A percentile compares a stretch with the other conserved stretches of the same genome.
phyloP scores from a whole-genome alignment of 495 filamentous ascomycete genomes.

The Letharia columbiana region DNA sequence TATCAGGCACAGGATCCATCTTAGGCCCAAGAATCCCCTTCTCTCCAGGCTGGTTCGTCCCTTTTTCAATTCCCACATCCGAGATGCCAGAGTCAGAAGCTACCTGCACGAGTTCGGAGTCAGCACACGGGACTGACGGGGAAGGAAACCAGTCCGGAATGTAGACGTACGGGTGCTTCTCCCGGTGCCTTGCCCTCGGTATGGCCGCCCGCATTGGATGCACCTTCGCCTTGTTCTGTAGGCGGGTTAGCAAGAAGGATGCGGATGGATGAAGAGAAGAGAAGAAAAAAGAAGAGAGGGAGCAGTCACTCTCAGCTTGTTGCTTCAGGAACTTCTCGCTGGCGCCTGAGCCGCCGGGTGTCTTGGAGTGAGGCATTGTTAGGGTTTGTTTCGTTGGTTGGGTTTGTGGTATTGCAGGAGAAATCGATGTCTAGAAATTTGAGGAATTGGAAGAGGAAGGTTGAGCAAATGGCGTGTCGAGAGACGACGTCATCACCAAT shows the following conservation, averaged over 20 bases:
- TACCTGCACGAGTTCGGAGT: not conserved
- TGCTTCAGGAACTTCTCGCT: constrained; percentile 24
- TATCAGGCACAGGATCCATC: constrained; percentile 18
- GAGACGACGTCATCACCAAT: not conserved
- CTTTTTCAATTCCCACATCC: constrained; percentile 17
- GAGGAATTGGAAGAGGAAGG: too few relatives aligned
- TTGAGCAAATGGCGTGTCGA: not conserved
- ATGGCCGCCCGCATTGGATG: constrained; percentile 21
- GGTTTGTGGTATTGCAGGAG: not conserved
- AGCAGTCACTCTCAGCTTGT: constrained; percentile 32
- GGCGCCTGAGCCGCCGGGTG: constrained; percentile 20
- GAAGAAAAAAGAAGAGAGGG: not conserved
- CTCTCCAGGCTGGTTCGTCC: constrained; percentile 23
- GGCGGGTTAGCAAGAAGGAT: not conserved
- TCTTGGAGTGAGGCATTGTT: constrained; percentile 20
- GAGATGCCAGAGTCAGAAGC: constrained; percentile 20
- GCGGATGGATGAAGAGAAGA: not conserved
- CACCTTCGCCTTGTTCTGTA: constrained; percentile 17
- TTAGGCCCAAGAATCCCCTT: constrained; percentile 12
- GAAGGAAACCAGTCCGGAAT: not conserved
- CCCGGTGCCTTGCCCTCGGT: constrained; percentile 19
- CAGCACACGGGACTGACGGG: not conserved
- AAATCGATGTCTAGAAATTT: too few relatives aligned
- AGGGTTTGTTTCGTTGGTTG: not conserved
- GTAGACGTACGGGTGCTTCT: constrained; percentile 11